These are phyloP conservation scores for Circinella minor DNA, from an alignment of 371 early-diverging fungal genomes.

Conservation along the genomic window DNA sequence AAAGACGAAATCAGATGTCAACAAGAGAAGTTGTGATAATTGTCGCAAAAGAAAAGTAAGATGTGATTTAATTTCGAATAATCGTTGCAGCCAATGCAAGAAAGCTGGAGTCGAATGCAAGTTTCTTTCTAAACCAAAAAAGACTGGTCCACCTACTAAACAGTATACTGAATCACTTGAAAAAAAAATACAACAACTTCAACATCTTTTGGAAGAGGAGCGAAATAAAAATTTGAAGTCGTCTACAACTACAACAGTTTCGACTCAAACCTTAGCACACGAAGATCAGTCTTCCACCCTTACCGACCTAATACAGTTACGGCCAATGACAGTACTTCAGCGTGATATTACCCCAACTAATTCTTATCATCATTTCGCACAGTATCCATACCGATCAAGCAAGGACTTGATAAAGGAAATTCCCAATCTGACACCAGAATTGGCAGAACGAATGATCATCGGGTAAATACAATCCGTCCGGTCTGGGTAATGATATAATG, in stretches of 20 bases:
- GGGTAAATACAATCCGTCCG: not conserved
- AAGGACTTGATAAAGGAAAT: not conserved
- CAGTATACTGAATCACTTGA: conserved; percentile 1
- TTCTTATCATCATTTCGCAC: not conserved
- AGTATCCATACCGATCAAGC: not conserved
- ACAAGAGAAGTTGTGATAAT: not conserved
- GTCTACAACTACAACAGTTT: not conserved
- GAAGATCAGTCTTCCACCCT: too few relatives aligned
- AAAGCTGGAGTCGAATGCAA: not conserved
- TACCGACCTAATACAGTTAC: too few relatives aligned
- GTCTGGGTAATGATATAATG: too few relatives aligned
- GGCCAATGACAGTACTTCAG: too few relatives aligned
- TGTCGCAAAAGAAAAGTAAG: conserved; percentile 1
- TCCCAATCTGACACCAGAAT: not conserved
- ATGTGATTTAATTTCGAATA: not conserved
- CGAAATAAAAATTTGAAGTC: not conserved
- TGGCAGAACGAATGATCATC: not conserved
- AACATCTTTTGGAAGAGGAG: not conserved
- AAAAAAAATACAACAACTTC: not conserved
- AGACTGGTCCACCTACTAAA: not conserved
- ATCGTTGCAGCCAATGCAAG: not conserved
- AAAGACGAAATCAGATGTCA: not conserved
- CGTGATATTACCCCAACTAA: too few relatives aligned
- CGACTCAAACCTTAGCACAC: too few relatives aligned
- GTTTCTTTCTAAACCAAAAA: not conserved